Evolutionary conservation across 768 basidiomycete genomes (phyloP).

Genomic region (Gautieria morchelliformis): DNA sequence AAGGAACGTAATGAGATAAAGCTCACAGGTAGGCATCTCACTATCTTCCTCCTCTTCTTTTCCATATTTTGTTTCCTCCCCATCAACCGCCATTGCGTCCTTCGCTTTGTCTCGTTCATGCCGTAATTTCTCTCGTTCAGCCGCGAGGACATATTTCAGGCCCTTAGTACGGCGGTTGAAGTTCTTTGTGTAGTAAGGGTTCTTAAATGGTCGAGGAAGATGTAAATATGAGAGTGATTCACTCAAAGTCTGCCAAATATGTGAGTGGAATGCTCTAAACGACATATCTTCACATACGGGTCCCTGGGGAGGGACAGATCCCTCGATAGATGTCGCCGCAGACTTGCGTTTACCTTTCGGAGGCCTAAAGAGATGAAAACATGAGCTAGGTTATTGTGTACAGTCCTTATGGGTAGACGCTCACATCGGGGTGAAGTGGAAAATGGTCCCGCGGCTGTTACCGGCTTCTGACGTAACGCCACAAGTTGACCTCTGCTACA

Average conservation of each 20-base stretch:
- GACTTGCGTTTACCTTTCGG: slow-evolving; percentile 9
- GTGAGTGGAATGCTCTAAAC: not conserved
- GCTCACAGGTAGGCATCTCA: slow-evolving; percentile 64
- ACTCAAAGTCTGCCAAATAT: slow-evolving; percentile 45
- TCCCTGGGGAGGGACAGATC: not conserved
- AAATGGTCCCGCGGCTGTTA: not conserved
- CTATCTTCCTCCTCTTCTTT: slow-evolving; percentile 31
- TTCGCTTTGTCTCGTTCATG: slow-evolving; percentile 52
- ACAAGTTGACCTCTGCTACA: not conserved
- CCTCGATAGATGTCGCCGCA: not conserved
- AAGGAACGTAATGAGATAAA: not conserved
- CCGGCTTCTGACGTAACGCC: not conserved
- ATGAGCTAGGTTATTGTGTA: not conserved
- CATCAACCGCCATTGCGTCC: slow-evolving; percentile 51
- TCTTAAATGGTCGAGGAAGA: slow-evolving; percentile 69
- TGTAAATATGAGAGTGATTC: slow-evolving; percentile 70
- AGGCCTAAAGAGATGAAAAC: slow-evolving; percentile 11
- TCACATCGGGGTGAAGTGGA: not conserved
- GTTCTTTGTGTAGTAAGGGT: slow-evolving; percentile 59
- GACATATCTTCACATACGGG: not conserved
- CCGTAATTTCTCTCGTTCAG: slow-evolving; percentile 73
- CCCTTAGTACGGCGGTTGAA: slow-evolving; percentile 67
- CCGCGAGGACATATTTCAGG: slow-evolving; percentile 64
- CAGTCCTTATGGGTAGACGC: not conserved
- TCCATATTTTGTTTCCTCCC: slow-evolving; percentile 17